A percentile compares a stretch with the other conserved stretches of the same genome.
Conservation (phyloP, 2,329 filamentous ascomycete genomes). For the Stachybotrys chlorohalonatus region DNA sequence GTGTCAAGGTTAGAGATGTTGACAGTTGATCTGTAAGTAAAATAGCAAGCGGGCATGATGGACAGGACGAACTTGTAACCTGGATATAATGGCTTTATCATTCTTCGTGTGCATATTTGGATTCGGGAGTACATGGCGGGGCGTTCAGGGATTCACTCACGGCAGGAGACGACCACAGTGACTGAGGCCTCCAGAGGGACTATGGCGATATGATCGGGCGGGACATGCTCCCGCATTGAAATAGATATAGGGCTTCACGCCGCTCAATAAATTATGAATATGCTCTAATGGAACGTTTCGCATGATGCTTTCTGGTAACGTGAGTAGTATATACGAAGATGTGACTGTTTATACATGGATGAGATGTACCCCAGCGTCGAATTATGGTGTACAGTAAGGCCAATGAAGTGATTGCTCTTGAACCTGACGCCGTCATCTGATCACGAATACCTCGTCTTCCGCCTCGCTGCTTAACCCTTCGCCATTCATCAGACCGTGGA, state of each 20-base stretch:
- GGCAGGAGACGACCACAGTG: background rate
- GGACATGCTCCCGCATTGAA: background rate
- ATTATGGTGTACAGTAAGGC: background rate
- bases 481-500: constrained; percentile 26
- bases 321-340: no score
- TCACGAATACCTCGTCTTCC: constrained; percentile 18
- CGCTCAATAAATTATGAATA: background rate
- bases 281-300: background rate
- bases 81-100: background rate
- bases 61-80: background rate
- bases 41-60: background rate
- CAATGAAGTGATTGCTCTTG: background rate
- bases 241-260: background rate
- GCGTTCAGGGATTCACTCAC: background rate
- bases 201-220: background rate
- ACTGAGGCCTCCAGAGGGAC: background rate
- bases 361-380: no score
- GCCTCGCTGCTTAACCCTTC: constrained; percentile 16
- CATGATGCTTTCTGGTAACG: no score
- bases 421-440: constrained; percentile 10
- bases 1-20: constrained; percentile 27
- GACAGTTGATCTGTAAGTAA: constrained; percentile 21
- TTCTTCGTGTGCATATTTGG: background rate
- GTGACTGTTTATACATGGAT: no score
- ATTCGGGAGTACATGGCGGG: background rate